Base-by-base conservation (phyloP, 2,329 filamentous ascomycete species). In the Talaromyces sp. region DNA sequence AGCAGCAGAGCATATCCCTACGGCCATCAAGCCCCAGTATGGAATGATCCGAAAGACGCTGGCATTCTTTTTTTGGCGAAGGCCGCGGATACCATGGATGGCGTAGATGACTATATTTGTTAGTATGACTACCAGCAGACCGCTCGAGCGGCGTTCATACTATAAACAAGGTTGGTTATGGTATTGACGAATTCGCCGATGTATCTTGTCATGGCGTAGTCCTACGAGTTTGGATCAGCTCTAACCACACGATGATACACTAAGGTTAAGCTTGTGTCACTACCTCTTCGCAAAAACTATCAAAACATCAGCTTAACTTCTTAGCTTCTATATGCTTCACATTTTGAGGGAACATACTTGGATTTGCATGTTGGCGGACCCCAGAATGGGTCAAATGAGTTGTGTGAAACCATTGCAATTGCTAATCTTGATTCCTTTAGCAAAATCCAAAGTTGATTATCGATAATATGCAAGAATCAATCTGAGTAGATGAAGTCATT, bases 111-210 rank as follows among this genome's bases (percentile, higher is more conserved):
- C 79, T 80, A 60, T 2, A 5, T 31, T 19, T 22, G 5, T 17
- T 27, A 5, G 11, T 19, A 65, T 61, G 15, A 15, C 25, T 15
- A 3, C 17, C 7, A 53, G 6, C 15, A 4, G 7, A 31, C n/a
- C 5, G 59, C 11, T 22, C 13, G 43, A 19, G 6, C 17, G 5
- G 6, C 19, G 5, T 13, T 38, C 36, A 1, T 15, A 74, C 73
- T 69, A 51, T 76, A 82, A 3, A 75, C 68, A 0, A 79, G 67
- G 62, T 79, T 82, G 64, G 79, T 81, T 1, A 81, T 67, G 0
- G 79, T 81, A 65, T 82, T 82, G 68, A 81, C 76, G 43, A 82
- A 81, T 58, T 82, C 80, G 5, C 78, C 80, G 22, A 81, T 71
- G 36, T 79, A 81, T 22, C 77, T 71, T 8, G 80, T 81, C 13